A percentile compares a stretch with the other conserved stretches of the same genome.
These are phyloP conservation scores for Heracleum sosnowskyi DNA, from an alignment of 129 eudicot genomes.

Conservation along the genomic window DNA sequence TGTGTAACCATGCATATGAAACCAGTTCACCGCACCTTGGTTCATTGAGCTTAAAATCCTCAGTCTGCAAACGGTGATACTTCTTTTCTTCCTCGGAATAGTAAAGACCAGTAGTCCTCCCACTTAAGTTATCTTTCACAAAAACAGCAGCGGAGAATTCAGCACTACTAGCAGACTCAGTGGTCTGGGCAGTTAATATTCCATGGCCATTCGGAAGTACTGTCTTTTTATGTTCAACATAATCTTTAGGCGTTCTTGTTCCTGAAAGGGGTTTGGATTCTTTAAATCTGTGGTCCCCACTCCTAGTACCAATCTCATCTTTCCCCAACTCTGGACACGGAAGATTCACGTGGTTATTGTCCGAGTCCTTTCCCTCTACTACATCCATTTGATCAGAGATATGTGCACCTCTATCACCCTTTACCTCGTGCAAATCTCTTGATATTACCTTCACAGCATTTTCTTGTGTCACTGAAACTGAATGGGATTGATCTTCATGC, in stretches of 20 bases:
- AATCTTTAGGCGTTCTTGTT: constrained; percentile 19
- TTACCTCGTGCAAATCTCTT: constrained; percentile 2
- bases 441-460: constrained; percentile 11
- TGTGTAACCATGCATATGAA: constrained; percentile 3
- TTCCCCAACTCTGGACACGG: constrained; percentile 8
- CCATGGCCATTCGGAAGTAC: constrained; percentile 21
- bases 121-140: constrained; percentile 4
- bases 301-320: constrained; percentile 15
- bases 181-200: constrained; percentile 19
- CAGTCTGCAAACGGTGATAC: constrained; percentile 22
- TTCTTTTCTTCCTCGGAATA: constrained; percentile 21
- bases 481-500: constrained; percentile 16
- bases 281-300: constrained; percentile 14
- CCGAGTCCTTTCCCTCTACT: constrained; percentile 10
- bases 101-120: constrained; percentile 17
- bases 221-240: constrained; percentile 15
- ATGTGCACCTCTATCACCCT: constrained; percentile 4
- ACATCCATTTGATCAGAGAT: constrained; percentile 8
- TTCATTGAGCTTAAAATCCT: constrained; percentile 27
- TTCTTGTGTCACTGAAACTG: constrained; percentile 15
- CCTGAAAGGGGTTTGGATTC: constrained; percentile 36
- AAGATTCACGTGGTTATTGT: constrained; percentile 14
- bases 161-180: constrained; percentile 10
- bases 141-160: constrained; percentile 20
- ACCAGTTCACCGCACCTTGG: constrained; percentile 37